Base-by-base conservation (phyloP, 768 basidiomycete genomes). In the Gloeostereum incarnatum region DNA sequence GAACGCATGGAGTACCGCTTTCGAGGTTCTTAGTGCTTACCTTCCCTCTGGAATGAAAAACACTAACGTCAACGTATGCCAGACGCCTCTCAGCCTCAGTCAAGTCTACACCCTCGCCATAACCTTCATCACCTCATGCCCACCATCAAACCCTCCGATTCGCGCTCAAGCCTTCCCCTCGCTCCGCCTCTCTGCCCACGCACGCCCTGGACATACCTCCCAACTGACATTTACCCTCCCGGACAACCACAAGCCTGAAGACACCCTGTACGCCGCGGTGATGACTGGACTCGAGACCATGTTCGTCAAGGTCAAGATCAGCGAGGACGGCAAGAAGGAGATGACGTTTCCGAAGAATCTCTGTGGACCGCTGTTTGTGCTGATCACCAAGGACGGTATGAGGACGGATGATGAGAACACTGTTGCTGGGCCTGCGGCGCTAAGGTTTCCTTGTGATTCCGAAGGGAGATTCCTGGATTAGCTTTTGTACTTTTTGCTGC, bases 391-490 rank as follows among this genome's bases (percentile, higher is more conserved):
- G 7, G 50, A 36, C 19, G 36, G 52, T 37, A 43, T 47, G 43
- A 41, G 56, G 31, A 50, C 56, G 10, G 52, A 53, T 9, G 65
- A 68, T 32, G 54, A 52, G 9, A 70, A 48, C 45, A 65, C 48
- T 55, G 45, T 78, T 13, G 73, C 72, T 32, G 75, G 73, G 2
- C 66, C 66, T 13, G 54, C 58, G 10, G 59, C 71, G 45, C 46
- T 67, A 36, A 4, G 65, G 62, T 41, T 81, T 78, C 2, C 69
- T 63, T 1, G 71, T 75, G 41, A 87, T 82, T 49, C 77, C 82
- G 47, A 87, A 63, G 56, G 79, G 85, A 10, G 90, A 90, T 4
- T 81, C 75, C 50, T 87, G 83, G 2, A 89, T 85, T 21, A 94
- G n/a, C n/a, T n/a, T n/a, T n/a, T n/a, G n/a, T n/a, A n/a, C n/a